These are phyloP conservation scores for Eugenia klotzschiana DNA, from an alignment of 441 rosid species.

Conservation along the genomic window DNA sequence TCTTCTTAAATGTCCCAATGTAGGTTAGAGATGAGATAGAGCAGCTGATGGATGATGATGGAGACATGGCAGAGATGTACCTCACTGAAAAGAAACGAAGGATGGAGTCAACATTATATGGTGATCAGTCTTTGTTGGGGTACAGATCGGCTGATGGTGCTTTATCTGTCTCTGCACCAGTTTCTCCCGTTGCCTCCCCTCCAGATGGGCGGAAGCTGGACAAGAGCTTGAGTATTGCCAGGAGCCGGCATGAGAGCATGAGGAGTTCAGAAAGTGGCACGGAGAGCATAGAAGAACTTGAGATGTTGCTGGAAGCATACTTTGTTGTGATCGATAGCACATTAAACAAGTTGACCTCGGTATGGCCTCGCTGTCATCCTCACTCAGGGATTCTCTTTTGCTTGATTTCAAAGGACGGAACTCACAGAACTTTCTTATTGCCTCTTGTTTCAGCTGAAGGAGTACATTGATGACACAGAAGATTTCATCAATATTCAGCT, in stretches of 20 bases:
- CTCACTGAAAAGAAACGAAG: slow-evolving; percentile 89
- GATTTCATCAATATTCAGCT: slow-evolving; percentile 96
- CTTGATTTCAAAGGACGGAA: background rate
- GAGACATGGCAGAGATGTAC: slow-evolving; percentile 99
- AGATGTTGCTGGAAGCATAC: slow-evolving; percentile 98
- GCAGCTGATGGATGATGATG: slow-evolving; percentile 99
- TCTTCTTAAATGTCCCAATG: background rate
- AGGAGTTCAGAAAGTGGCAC: slow-evolving; percentile 64
- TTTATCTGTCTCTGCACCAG: slow-evolving; percentile 73
- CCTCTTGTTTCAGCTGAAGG: slow-evolving; percentile 59
- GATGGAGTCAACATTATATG: slow-evolving; percentile 62
- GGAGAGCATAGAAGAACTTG: slow-evolving; percentile 81
- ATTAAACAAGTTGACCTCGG: slow-evolving; percentile 88
- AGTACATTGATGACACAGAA: slow-evolving; percentile 94
- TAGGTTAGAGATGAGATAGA: slow-evolving; percentile 96
- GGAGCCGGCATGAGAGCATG: slow-evolving; percentile 88
- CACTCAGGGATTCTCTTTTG: background rate
- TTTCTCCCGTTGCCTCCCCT: slow-evolving; percentile 86
- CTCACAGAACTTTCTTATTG: background rate
- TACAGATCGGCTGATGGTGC: slow-evolving; percentile 59
- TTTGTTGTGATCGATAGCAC: slow-evolving; percentile 94
- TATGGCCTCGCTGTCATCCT: slow-evolving; percentile 3
- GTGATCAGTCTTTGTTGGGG: slow-evolving; percentile 68
- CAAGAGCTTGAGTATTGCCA: slow-evolving; percentile 71
- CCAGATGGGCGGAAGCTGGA: slow-evolving; percentile 71